Percentiles rank a stretch among this genome's conserved stretches.
phyloP scores from a whole-genome alignment of 148 eudicot genomes.

The Silene uniflora region DNA sequence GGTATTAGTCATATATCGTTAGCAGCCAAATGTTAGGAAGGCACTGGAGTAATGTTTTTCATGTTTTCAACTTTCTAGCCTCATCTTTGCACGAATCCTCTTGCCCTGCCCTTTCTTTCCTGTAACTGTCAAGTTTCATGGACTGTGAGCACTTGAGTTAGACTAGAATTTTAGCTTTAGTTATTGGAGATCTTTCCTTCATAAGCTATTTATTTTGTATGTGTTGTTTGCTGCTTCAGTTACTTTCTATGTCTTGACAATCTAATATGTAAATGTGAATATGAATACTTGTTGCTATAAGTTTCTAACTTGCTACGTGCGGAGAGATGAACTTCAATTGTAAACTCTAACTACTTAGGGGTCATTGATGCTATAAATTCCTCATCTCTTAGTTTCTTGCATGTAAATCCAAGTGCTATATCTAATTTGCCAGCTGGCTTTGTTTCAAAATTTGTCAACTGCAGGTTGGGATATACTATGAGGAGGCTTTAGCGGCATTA shows the following conservation, averaged over 20 bases:
- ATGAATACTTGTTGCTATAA: slow-evolving; percentile 1
- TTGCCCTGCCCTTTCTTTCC: too few species aligned
- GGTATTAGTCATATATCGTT: too few species aligned
- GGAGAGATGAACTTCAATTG: not conserved
- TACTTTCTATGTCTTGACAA: slow-evolving; percentile 4
- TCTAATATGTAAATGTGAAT: not conserved
- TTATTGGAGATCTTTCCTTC: not conserved
- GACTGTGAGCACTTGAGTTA: not conserved
- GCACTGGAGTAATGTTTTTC: too few species aligned
- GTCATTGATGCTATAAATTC: not conserved
- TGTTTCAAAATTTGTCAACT: slow-evolving; percentile 12
- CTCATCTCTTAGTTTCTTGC: not conserved
- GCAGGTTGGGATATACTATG: slow-evolving; percentile 87
- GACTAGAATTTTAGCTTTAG: not conserved
- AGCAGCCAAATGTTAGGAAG: too few species aligned
- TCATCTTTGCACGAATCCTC: too few species aligned
- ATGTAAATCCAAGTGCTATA: not conserved
- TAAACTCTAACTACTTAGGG: not conserved
- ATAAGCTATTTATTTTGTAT: not conserved
- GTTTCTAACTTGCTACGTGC: not conserved
- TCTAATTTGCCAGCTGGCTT: not conserved
- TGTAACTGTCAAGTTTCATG: not conserved
- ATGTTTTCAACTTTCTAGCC: too few species aligned
- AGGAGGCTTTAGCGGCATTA: slow-evolving; percentile 85
- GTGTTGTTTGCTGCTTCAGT: not conserved